Conservation (phyloP, 768 basidiomycete species). For the Steccherinum ochraceum region DNA sequence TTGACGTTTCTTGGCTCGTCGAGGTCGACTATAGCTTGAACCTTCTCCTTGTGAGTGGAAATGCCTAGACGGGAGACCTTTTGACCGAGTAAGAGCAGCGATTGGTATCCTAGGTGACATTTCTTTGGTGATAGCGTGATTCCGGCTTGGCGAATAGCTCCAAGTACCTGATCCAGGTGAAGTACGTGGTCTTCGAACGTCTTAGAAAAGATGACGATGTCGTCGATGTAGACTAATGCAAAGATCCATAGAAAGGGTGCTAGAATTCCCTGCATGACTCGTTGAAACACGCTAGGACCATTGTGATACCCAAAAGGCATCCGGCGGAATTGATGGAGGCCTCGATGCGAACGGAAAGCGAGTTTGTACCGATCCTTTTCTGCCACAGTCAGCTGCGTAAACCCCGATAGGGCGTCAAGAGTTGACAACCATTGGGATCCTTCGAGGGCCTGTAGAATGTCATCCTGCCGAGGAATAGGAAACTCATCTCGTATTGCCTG, state of each 20-base stretch:
- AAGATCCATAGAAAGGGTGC: conserved; percentile 10
- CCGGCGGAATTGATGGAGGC: conserved; percentile 32
- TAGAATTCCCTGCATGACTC: conserved; percentile 29
- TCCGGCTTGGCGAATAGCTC: conserved; percentile 16
- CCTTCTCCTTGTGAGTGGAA: conserved; percentile 31
- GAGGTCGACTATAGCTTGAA: conserved; percentile 32
- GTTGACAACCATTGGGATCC: conserved; percentile 23
- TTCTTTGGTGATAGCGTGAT: conserved; percentile 29
- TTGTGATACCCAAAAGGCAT: conserved; percentile 32
- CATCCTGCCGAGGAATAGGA: conserved; percentile 14
- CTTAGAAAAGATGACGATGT: conserved; percentile 2
- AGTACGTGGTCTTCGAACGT: conserved; percentile 7
- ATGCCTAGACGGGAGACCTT: conserved; percentile 32
- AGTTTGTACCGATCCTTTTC: conserved; percentile 25
- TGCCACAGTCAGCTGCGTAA: conserved; percentile 30
- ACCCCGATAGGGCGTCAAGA: conserved; percentile 32
- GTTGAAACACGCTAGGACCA: conserved; percentile 32
- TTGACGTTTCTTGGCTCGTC: too few species aligned
- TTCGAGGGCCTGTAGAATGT: conserved; percentile 17
- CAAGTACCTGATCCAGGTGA: conserved; percentile 19
- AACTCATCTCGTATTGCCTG: conserved; percentile 16
- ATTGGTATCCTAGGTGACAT: conserved; percentile 28
- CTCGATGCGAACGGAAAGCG: conserved; percentile 31
- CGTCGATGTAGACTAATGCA: conserved; percentile 12
- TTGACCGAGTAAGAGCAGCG: conserved; percentile 31